phyloP scores from a whole-genome alignment of 2,329 filamentous ascomycete species.

The Penicillium sp. region DNA sequence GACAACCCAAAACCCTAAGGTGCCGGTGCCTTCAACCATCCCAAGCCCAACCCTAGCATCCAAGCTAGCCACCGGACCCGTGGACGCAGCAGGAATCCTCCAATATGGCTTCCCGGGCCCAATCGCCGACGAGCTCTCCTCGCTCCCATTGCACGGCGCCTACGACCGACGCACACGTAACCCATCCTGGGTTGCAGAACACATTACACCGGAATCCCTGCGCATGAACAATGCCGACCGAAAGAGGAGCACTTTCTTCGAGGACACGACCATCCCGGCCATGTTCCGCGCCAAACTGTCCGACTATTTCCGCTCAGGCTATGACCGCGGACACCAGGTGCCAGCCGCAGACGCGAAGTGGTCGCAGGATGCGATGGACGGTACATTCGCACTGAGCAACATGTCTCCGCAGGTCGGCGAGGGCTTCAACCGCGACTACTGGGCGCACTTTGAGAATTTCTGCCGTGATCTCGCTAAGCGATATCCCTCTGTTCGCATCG shows the following conservation, averaged over 20 bases:
- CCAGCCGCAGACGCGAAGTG: conserved; percentile 94
- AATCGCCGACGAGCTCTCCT: conserved; percentile 68
- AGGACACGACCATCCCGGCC: conserved; percentile 69
- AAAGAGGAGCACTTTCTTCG: conserved; percentile 70
- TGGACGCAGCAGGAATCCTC: conserved; percentile 68
- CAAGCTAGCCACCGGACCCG: conserved; percentile 36
- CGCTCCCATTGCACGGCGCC: conserved; percentile 69
- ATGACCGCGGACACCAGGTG: conserved; percentile 93
- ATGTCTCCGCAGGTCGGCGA: conserved; percentile 98
- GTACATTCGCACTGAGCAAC: conserved; percentile 84
- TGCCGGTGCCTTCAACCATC: conserved; percentile 26
- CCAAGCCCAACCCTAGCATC: conserved; percentile 16
- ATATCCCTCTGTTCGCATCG: conserved; percentile 81
- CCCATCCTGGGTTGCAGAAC: conserved; percentile 88
- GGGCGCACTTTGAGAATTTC: conserved; percentile 97
- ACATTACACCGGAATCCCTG: conserved; percentile 85
- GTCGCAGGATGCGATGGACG: conserved; percentile 88
- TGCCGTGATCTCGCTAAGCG: conserved; percentile 69
- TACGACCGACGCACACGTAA: conserved; percentile 88
- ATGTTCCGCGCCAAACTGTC: conserved; percentile 82
- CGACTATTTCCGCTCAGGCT: conserved; percentile 91
- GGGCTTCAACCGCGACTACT: conserved; percentile 98
- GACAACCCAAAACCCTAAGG: conserved; percentile 22
- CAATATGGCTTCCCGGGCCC: conserved; percentile 90
- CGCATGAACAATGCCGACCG: conserved; percentile 67